Conservation (phyloP, 2,329 filamentous ascomycete genomes). For the Phaeosphaeriaceae sp. region DNA sequence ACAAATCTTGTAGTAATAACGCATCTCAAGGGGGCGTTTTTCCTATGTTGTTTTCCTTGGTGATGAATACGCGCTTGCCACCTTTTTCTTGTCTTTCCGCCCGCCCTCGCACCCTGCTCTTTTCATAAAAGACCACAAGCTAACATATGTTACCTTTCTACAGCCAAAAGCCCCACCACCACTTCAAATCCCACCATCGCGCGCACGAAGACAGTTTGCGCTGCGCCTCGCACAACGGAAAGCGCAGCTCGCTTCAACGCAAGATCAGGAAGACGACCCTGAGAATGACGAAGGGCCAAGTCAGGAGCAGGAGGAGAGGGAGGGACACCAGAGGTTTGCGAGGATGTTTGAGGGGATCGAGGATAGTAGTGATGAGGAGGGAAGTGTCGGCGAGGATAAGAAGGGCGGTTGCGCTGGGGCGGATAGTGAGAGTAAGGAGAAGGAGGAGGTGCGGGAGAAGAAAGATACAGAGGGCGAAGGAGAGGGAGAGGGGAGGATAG, state of each 20-base stretch:
- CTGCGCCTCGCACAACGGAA: slow-evolving; percentile 71
- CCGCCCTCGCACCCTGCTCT: slow-evolving; percentile 30
- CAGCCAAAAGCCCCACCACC: slow-evolving; percentile 51
- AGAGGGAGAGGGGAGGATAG: neutral
- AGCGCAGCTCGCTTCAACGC: slow-evolving; percentile 36
- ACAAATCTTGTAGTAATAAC: slow-evolving; percentile 37
- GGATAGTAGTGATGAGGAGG: slow-evolving; percentile 36
- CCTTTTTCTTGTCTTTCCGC: neutral
- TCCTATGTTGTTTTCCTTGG: slow-evolving; percentile 13
- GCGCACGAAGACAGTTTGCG: slow-evolving; percentile 89
- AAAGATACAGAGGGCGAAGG: neutral
- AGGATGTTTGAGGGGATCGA: slow-evolving; percentile 46
- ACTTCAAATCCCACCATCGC: slow-evolving; percentile 85
- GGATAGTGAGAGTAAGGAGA: neutral
- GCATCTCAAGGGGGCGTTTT: slow-evolving; percentile 17
- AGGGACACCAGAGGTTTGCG: slow-evolving; percentile 42
- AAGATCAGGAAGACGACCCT: slow-evolving; percentile 27
- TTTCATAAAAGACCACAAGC: slow-evolving; percentile 52
- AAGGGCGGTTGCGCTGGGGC: slow-evolving; percentile 3
- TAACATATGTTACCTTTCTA: slow-evolving; percentile 5
- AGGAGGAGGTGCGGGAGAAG: neutral
- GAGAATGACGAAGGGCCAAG: slow-evolving; percentile 19
- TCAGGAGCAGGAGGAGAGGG: slow-evolving; percentile 38
- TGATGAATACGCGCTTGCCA: neutral
- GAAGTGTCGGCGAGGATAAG: slow-evolving; percentile 5